Evolutionary conservation across 1,139 yeast species (phyloP).

Genomic region (Yamadazyma spencermartinsiae): DNA sequence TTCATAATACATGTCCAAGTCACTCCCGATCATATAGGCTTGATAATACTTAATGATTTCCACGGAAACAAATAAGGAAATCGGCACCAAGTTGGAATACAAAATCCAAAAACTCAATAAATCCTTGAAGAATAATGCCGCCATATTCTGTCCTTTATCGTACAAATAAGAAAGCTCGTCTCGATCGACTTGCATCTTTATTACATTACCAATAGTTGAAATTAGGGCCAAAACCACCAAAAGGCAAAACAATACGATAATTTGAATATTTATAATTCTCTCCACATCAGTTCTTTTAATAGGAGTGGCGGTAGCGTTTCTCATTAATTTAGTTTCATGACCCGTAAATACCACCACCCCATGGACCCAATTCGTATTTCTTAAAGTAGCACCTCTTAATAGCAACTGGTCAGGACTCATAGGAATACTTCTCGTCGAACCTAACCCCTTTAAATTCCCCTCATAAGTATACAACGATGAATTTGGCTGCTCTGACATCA

Average conservation of each 20-base stretch:
- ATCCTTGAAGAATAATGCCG: slow-evolving; percentile 77
- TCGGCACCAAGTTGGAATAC: slow-evolving; percentile 93
- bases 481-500: slow-evolving; percentile 90
- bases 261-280: slow-evolving; percentile 89
- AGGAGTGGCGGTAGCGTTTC: slow-evolving; percentile 98
- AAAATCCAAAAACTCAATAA: slow-evolving; percentile 93
- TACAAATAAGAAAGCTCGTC: slow-evolving; percentile 61
- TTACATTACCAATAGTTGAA: slow-evolving; percentile 86
- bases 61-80: slow-evolving; percentile 90
- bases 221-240: slow-evolving; percentile 73
- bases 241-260: slow-evolving; percentile 80
- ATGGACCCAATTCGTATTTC: slow-evolving; percentile 94
- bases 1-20: slow-evolving; percentile 87
- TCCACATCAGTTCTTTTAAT: slow-evolving; percentile 97
- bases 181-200: slow-evolving; percentile 60
- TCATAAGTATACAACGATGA: slow-evolving; percentile 93
- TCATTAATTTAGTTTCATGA: slow-evolving; percentile 96
- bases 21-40: slow-evolving; percentile 91
- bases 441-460: slow-evolving; percentile 69
- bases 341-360: slow-evolving; percentile 96
- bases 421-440: slow-evolving; percentile 56
- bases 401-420: slow-evolving; percentile 88
- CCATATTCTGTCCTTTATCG: slow-evolving; percentile 69
- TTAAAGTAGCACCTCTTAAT: slow-evolving; percentile 90
- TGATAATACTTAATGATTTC: slow-evolving; percentile 95